phyloP scores from a whole-genome alignment of 148 eudicot species.

The Persicaria maculosa region DNA sequence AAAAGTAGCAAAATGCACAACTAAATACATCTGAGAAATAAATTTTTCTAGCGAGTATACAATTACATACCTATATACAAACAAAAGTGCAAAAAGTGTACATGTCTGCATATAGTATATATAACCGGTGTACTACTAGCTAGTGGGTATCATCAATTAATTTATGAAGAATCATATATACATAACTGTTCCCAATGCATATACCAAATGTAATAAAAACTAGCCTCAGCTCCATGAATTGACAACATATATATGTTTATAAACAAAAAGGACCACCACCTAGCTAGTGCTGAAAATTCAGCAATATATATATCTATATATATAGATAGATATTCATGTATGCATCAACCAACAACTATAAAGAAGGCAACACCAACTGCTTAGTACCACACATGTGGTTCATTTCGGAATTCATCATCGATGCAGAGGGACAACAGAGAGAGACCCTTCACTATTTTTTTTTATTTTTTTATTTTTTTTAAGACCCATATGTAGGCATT shows the following conservation, averaged over 20 bases:
- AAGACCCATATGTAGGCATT: neutral
- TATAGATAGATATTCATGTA: conserved; percentile 3
- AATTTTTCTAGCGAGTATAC: no score
- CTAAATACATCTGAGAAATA: no score
- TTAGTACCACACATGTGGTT: conserved; percentile 16
- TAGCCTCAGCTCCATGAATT: neutral
- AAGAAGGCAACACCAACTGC: conserved; percentile 37
- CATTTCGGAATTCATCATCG: conserved; percentile 12
- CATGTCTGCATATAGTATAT: no score
- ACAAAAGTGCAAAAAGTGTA: no score
- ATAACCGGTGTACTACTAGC: no score
- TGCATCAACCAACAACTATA: conserved; percentile 39
- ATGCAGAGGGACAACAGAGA: neutral
- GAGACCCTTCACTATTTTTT: conserved; percentile 5
- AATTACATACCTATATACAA: no score
- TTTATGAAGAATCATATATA: neutral
- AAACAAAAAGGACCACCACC: conserved; percentile 40
- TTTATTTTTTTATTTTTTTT: neutral
- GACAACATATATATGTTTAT: neutral
- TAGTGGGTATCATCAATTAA: no score
- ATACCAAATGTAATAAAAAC: neutral
- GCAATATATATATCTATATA: conserved; percentile 24
- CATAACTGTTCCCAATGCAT: conserved; percentile 3
- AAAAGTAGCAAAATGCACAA: no score
- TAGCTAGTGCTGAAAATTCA: conserved; percentile 10